phyloP scores from a whole-genome alignment of 208 protist species.

The Crithidia bombi region DNA sequence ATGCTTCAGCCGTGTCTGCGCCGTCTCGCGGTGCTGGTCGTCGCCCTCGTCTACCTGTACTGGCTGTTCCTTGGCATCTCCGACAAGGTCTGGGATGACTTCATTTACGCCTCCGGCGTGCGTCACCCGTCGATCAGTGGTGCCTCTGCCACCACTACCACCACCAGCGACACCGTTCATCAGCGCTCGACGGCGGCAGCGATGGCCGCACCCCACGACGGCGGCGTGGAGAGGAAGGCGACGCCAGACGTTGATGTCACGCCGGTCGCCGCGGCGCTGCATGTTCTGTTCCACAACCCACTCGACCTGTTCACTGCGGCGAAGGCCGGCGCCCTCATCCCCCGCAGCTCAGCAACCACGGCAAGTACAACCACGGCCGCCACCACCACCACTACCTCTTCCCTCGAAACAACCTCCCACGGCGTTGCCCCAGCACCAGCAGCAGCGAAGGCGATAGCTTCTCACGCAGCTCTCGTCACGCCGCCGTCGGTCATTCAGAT shows the following conservation, averaged over 20 bases:
- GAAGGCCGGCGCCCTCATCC: not conserved
- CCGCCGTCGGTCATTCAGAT: conserved; percentile 19
- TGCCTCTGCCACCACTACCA: too few relatives aligned
- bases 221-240: not conserved
- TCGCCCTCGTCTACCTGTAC: conserved; percentile 39
- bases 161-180: not conserved
- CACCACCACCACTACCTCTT: not conserved
- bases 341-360: not conserved
- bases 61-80: conserved; percentile 41
- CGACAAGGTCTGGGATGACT: conserved; percentile 30
- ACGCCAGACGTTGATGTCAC: not conserved
- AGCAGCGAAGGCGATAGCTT: not conserved
- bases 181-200: not conserved
- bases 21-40: conserved; percentile 10
- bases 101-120: conserved; percentile 32
- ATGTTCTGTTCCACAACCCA: conserved; percentile 12
- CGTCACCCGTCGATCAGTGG: conserved; percentile 7
- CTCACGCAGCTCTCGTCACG: not conserved
- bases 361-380: too few relatives aligned
- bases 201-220: too few relatives aligned
- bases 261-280: not conserved
- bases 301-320: not conserved
- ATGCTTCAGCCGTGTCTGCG: conserved; percentile 19
- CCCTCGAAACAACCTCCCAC: not conserved
- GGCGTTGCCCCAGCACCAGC: not conserved